Evolutionary conservation across 2,329 filamentous ascomycete genomes (phyloP).

Genomic region (Pseudogymnoascus pannorum): DNA sequence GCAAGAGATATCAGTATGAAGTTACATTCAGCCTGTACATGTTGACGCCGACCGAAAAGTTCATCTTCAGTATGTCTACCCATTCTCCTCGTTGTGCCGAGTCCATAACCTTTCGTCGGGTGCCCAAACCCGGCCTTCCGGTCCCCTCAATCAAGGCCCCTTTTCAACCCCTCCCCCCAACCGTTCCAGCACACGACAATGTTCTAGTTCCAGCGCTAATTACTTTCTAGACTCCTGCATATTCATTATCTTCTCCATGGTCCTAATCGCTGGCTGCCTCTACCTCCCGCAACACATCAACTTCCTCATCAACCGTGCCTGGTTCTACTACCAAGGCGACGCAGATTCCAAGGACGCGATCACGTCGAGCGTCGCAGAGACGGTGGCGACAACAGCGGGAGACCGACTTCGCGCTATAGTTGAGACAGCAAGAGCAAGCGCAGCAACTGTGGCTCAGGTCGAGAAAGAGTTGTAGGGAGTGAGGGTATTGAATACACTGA

Average conservation of each 20-base stretch:
- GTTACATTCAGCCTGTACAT: constrained; percentile 96
- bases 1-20: constrained; percentile 95
- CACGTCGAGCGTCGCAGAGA: constrained; percentile 18
- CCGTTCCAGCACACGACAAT: background rate
- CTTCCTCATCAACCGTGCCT: constrained; percentile 74
- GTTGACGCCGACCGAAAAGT: constrained; percentile 92
- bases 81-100: background rate
- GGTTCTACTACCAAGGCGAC: constrained; percentile 92
- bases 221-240: constrained; percentile 71
- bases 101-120: background rate
- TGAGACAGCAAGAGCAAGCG: constrained; percentile 11
- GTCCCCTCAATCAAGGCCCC: background rate
- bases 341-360: constrained; percentile 18
- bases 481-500: background rate
- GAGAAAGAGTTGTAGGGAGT: constrained; percentile 22
- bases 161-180: background rate
- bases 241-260: constrained; percentile 81
- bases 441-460: constrained; percentile 14
- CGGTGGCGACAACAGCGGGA: constrained; percentile 19
- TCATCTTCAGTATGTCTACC: constrained; percentile 76
- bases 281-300: constrained; percentile 90
- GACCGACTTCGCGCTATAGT: constrained; percentile 22
- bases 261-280: constrained; percentile 76
- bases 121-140: background rate
- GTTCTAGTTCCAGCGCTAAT: background rate